Percentiles rank a stretch among this genome's conserved stretches.
These are phyloP conservation scores for Fusarium kyushuense DNA, from an alignment of 2,329 filamentous ascomycete genomes.

Conservation along the genomic window DNA sequence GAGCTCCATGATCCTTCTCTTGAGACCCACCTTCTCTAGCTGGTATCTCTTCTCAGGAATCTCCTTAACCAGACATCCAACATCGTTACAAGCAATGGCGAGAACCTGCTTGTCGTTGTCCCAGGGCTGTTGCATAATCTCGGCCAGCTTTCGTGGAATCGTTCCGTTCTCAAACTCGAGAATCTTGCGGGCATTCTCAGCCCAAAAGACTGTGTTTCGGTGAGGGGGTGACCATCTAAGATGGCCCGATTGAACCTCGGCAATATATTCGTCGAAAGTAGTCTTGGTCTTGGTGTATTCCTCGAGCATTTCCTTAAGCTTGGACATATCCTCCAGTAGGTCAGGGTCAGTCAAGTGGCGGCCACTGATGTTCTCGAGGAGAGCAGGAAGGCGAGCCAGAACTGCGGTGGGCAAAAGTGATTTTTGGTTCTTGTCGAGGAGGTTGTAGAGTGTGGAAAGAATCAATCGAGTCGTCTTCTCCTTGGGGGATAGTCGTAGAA, in stretches of 20 bases:
- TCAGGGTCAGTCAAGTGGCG: constrained; percentile 75
- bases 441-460: constrained; percentile 88
- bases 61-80: constrained; percentile 89
- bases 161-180: constrained; percentile 85
- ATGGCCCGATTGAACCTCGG: constrained; percentile 87
- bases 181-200: constrained; percentile 88
- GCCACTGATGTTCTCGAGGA: constrained; percentile 72
- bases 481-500: constrained; percentile 92
- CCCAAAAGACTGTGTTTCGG: constrained; percentile 88
- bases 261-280: constrained; percentile 89
- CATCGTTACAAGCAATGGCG: constrained; percentile 92
- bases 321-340: constrained; percentile 71
- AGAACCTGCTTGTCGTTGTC: constrained; percentile 87
- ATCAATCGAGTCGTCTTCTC: constrained; percentile 96
- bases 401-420: constrained; percentile 85
- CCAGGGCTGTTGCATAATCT: constrained; percentile 81
- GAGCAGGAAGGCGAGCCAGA: constrained; percentile 80
- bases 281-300: constrained; percentile 78
- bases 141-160: constrained; percentile 82
- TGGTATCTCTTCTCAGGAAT: constrained; percentile 84
- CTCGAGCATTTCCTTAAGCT: constrained; percentile 71
- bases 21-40: constrained; percentile 86
- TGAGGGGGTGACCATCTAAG: constrained; percentile 94
- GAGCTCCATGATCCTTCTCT: constrained; percentile 89
- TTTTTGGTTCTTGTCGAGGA: constrained; percentile 77